Conservation (phyloP, 1,139 yeast species). For the Blastobotrys aristatus region DNA sequence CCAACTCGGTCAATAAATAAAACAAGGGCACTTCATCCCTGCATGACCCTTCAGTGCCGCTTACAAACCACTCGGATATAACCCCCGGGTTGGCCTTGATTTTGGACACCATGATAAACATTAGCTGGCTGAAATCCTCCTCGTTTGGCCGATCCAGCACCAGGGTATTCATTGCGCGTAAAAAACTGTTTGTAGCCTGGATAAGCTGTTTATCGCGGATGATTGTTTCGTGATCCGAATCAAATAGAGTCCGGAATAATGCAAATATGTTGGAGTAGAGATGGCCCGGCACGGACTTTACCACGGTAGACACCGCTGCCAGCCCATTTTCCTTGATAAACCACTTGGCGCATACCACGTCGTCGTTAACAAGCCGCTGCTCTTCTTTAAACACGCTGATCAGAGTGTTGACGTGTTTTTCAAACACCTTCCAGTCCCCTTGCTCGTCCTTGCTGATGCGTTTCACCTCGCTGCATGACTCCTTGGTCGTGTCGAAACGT, state of each 20-base stretch:
- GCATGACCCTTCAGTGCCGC: conserved; percentile 2
- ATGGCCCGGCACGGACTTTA: conserved; percentile 16
- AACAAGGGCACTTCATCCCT: conserved; percentile 25
- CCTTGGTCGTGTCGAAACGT: conserved; percentile 20
- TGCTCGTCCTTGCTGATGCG: neutral
- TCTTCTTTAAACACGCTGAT: conserved; percentile 15
- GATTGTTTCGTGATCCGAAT: conserved; percentile 16
- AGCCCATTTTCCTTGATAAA: conserved; percentile 21
- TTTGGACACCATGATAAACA: conserved; percentile 21
- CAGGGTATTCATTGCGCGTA: conserved; percentile 17
- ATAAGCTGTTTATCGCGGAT: conserved; percentile 18
- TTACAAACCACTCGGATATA: conserved; percentile 21
- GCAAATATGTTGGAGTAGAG: conserved; percentile 9
- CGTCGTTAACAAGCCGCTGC: conserved; percentile 8
- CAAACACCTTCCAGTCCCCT: neutral
- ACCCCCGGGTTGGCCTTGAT: conserved; percentile 20
- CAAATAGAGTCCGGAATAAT: conserved; percentile 19
- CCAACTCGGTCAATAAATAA: conserved; percentile 27
- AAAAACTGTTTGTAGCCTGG: conserved; percentile 19
- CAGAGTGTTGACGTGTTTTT: conserved; percentile 4
- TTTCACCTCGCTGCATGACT: conserved; percentile 14
- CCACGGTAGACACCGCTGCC: conserved; percentile 15
- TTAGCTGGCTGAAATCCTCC: conserved; percentile 19
- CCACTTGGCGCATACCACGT: conserved; percentile 18
- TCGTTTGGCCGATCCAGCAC: conserved; percentile 17